Conservation (phyloP, 495 filamentous ascomycete species). For the Penicillium ucsense region DNA sequence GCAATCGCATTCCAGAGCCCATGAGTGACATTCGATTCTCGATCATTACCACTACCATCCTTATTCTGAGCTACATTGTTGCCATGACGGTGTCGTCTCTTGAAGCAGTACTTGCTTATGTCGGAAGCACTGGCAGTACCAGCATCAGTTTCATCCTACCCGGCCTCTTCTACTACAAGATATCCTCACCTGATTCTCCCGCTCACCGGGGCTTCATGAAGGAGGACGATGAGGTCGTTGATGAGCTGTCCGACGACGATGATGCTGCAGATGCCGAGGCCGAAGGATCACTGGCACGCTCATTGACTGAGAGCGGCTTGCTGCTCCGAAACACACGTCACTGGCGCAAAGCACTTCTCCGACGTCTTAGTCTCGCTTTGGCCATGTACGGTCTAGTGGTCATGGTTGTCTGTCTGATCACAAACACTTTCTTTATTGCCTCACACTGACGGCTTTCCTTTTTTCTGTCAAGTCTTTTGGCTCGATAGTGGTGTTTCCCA, state of each 20-base stretch:
- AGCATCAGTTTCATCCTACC: conserved; percentile 95
- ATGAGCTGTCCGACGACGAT: conserved; percentile 33
- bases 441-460: conserved; percentile 29
- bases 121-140: conserved; percentile 88
- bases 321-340: conserved; percentile 42
- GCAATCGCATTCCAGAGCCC: conserved; percentile 31
- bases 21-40: conserved; percentile 90
- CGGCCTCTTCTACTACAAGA: conserved; percentile 96
- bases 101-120: conserved; percentile 86
- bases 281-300: conserved; percentile 23
- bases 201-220: conserved; percentile 77
- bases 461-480: too few relatives aligned
- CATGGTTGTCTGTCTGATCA: conserved; percentile 79
- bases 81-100: conserved; percentile 87
- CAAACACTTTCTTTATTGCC: conserved; percentile 68
- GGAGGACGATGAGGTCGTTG: conserved; percentile 66
- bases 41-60: conserved; percentile 72
- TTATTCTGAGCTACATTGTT: conserved; percentile 73
- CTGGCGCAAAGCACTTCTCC: conserved; percentile 51
- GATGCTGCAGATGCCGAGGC: conserved; percentile 34
- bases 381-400: conserved; percentile 77
- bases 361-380: conserved; percentile 64
- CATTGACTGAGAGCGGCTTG: conserved; percentile 35
- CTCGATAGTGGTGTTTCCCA: too few relatives aligned
- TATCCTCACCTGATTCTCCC: conserved; percentile 73